Evolutionary conservation across 2,329 filamentous ascomycete species (phyloP).

Genomic region (Coniosporium tulheliwenetii): DNA sequence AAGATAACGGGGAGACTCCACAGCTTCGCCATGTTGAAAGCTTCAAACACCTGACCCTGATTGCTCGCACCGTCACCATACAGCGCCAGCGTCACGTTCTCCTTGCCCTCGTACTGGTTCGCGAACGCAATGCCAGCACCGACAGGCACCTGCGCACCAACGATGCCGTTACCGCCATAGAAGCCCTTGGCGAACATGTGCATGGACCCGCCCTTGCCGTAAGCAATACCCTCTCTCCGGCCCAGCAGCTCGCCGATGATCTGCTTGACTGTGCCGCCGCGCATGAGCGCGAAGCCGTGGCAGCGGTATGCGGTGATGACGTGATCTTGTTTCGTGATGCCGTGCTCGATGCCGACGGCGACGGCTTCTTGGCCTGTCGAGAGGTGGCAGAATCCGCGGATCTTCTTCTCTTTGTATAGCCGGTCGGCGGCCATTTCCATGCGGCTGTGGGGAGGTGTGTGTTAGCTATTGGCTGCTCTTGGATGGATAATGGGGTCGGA

Average conservation of each 20-base stretch:
- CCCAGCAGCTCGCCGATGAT: constrained; percentile 95
- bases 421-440: constrained; percentile 99
- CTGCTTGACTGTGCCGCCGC: constrained; percentile 73
- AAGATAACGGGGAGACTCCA: constrained; percentile 95
- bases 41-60: constrained; percentile 98
- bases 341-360: constrained; percentile 91
- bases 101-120: constrained; percentile 80
- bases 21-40: constrained; percentile 99
- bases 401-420: constrained; percentile 99
- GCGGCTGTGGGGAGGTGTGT: constrained; percentile 42
- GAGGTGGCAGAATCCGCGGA: constrained; percentile 97
- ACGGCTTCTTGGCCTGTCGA: constrained; percentile 97
- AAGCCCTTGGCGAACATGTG: constrained; percentile 99
- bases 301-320: constrained; percentile 97
- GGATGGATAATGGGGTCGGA: neutral
- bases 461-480: neutral
- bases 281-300: constrained; percentile 97
- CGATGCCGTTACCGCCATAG: constrained; percentile 98
- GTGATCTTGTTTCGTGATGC: constrained; percentile 80
- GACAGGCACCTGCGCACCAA: constrained; percentile 94
- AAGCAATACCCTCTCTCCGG: constrained; percentile 88
- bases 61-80: constrained; percentile 98
- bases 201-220: constrained; percentile 99
- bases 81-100: constrained; percentile 74
- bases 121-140: constrained; percentile 94